A percentile compares a stretch with the other conserved stretches of the same genome.
phyloP scores from a whole-genome alignment of 1,139 yeast genomes.

The Trichomonascaceae sp. region DNA sequence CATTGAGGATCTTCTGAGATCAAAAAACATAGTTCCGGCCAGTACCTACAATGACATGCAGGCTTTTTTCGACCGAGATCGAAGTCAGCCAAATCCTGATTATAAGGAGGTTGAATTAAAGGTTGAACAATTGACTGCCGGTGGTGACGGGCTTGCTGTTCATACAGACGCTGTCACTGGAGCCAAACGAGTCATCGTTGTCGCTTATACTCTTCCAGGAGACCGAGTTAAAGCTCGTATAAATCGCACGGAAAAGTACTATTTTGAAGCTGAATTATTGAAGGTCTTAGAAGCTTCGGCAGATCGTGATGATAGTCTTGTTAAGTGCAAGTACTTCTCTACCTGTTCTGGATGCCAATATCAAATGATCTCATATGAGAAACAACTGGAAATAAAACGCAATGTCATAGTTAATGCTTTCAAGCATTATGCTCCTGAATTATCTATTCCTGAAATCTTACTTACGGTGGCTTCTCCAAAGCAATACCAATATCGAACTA shows the following conservation, averaged over 20 bases:
- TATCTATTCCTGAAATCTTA: constrained; percentile 52
- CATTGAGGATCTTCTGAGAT: constrained; percentile 52
- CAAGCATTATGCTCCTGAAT: constrained; percentile 58
- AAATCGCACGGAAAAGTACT: constrained; percentile 70
- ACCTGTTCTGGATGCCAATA: constrained; percentile 90
- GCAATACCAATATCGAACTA: constrained; percentile 74
- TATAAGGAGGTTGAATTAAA: constrained; percentile 45
- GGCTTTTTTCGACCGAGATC: constrained; percentile 55
- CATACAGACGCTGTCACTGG: constrained; percentile 18
- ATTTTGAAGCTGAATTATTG: constrained; percentile 70
- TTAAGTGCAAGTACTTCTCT: constrained; percentile 71
- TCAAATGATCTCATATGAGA: constrained; percentile 67
- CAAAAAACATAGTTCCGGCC: constrained; percentile 40
- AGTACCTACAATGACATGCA: constrained; percentile 59
- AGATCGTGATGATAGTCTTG: constrained; percentile 46
- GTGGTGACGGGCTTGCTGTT: constrained; percentile 49
- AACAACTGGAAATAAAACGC: constrained; percentile 67
- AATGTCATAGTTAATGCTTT: constrained; percentile 78
- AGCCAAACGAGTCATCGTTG: constrained; percentile 39
- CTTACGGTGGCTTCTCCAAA: constrained; percentile 76
- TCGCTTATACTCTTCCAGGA: constrained; percentile 88
- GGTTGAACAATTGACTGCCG: constrained; percentile 56
- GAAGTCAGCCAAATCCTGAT: constrained; percentile 48
- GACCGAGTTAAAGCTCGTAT: constrained; percentile 66
- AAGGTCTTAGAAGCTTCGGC: constrained; percentile 43